These are phyloP conservation scores for Ajuga chamaepitys DNA, from an alignment of 257 asterid genomes.

Conservation along the genomic window DNA sequence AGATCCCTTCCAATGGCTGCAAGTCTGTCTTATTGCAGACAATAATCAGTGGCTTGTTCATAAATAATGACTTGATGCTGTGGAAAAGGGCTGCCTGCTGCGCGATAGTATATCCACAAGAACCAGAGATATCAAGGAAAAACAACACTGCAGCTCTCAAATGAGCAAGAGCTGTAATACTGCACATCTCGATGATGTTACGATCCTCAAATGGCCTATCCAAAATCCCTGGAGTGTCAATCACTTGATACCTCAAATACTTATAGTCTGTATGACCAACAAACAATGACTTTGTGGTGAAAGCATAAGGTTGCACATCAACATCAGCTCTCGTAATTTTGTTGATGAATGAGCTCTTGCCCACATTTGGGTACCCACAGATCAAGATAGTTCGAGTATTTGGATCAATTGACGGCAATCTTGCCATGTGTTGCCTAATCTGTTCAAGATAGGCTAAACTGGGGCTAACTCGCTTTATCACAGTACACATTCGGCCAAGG, in stretches of 20 bases:
- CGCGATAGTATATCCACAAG: conserved; percentile 87
- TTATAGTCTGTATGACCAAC: conserved; percentile 95
- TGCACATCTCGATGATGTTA: conserved; percentile 97
- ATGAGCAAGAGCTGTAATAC: conserved; percentile 95
- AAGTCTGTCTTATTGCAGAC: conserved; percentile 94
- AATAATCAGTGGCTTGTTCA: conserved; percentile 82
- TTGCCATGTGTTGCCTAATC: conserved; percentile 95
- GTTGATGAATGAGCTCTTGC: conserved; percentile 94
- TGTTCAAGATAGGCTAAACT: conserved; percentile 98
- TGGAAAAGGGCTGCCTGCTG: conserved; percentile 96
- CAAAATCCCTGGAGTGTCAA: conserved; percentile 94
- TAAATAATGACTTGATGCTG: conserved; percentile 85
- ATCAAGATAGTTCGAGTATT: conserved; percentile 90
- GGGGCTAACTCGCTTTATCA: conserved; percentile 69
- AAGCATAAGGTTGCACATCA: conserved; percentile 94
- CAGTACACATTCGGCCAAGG: conserved; percentile 94
- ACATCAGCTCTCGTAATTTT: conserved; percentile 95
- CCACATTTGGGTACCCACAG: conserved; percentile 98
- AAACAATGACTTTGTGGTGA: conserved; percentile 90
- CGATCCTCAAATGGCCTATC: conserved; percentile 98
- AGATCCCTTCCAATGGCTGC: conserved; percentile 72
- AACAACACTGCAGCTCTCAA: conserved; percentile 89
- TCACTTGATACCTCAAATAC: conserved; percentile 87
- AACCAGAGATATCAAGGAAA: conserved; percentile 90
- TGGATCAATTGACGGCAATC: conserved; percentile 94